Percentiles rank a stretch among this genome's conserved stretches.
Conservation (phyloP, 1,139 yeast genomes). For the Geotrichum candidum region DNA sequence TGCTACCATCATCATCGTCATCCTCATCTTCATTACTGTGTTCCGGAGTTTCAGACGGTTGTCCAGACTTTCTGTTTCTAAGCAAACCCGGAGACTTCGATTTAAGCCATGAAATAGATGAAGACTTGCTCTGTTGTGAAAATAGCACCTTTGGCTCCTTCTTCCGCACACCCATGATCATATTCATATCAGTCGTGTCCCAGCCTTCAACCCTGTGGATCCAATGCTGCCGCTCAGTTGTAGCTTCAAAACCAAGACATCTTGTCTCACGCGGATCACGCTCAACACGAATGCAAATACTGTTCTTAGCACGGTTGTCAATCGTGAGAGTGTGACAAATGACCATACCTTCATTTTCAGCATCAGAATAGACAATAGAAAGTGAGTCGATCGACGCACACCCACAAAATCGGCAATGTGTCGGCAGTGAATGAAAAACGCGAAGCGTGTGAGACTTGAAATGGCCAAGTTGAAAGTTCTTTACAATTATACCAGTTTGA, state of each 20-base stretch:
- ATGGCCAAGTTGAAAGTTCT: slow-evolving; percentile 52
- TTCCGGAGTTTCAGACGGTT: not conserved
- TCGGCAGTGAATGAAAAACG: slow-evolving; percentile 77
- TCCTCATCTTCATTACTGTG: not conserved
- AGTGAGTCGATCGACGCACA: slow-evolving; percentile 73
- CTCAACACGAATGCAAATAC: slow-evolving; percentile 80
- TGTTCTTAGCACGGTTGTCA: slow-evolving; percentile 69
- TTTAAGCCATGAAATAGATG: not conserved
- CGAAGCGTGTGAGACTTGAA: slow-evolving; percentile 55
- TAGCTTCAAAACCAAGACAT: slow-evolving; percentile 77
- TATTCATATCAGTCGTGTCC: slow-evolving; percentile 72
- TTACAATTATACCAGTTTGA: slow-evolving; percentile 63
- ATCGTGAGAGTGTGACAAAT: slow-evolving; percentile 68
- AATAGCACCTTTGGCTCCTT: slow-evolving; percentile 29
- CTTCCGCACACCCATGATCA: slow-evolving; percentile 64
- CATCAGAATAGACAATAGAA: slow-evolving; percentile 64
- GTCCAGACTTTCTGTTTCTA: not conserved
- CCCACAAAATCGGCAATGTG: slow-evolving; percentile 87
- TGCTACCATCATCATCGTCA: not conserved
- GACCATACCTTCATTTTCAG: slow-evolving; percentile 46
- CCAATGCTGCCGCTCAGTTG: slow-evolving; percentile 65
- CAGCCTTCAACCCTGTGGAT: slow-evolving; percentile 61
- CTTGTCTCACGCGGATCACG: slow-evolving; percentile 89
- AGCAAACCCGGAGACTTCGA: not conserved
- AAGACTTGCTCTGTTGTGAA: not conserved